phyloP scores from a whole-genome alignment of 2,329 filamentous ascomycete genomes.

The Elsinoe necatrix region DNA sequence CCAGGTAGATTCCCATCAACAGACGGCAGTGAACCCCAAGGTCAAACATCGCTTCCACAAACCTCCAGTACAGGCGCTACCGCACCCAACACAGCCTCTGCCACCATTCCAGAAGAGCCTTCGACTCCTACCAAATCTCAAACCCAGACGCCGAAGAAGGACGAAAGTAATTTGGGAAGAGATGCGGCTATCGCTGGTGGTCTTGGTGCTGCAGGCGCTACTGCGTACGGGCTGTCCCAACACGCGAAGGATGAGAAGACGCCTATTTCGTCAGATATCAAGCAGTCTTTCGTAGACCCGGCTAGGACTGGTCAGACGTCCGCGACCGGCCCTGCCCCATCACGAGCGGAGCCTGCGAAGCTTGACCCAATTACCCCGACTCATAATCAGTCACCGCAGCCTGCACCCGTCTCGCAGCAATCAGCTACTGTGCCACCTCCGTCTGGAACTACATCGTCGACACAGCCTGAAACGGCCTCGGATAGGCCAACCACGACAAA shows the following conservation, averaged over 20 bases:
- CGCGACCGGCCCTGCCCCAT: neutral
- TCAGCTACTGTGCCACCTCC: neutral
- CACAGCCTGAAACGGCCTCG: neutral
- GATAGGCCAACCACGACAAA: neutral
- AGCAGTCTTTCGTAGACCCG: neutral
- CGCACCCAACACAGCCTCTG: neutral
- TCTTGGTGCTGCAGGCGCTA: constrained; percentile 27
- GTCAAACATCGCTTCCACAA: neutral
- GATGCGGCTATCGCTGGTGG: constrained; percentile 26
- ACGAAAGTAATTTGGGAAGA: constrained; percentile 20
- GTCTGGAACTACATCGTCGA: neutral
- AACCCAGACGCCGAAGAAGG: constrained; percentile 4
- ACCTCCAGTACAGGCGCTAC: neutral
- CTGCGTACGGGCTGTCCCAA: constrained; percentile 27
- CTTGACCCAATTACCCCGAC: neutral
- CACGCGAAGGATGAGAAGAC: constrained; percentile 22
- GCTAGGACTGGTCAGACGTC: neutral
- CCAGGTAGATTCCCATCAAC: constrained; percentile 13
- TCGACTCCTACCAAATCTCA: neutral
- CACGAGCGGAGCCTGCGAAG: neutral
- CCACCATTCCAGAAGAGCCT: constrained; percentile 8
- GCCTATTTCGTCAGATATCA: neutral
- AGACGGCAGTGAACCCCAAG: constrained; percentile 3
- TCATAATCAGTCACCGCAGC: neutral
- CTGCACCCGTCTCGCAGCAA: neutral